A percentile compares a stretch with the other conserved stretches of the same genome.
Evolutionary conservation across 768 basidiomycete genomes (phyloP).

Genomic region (Lactarius pseudohatsudake): DNA sequence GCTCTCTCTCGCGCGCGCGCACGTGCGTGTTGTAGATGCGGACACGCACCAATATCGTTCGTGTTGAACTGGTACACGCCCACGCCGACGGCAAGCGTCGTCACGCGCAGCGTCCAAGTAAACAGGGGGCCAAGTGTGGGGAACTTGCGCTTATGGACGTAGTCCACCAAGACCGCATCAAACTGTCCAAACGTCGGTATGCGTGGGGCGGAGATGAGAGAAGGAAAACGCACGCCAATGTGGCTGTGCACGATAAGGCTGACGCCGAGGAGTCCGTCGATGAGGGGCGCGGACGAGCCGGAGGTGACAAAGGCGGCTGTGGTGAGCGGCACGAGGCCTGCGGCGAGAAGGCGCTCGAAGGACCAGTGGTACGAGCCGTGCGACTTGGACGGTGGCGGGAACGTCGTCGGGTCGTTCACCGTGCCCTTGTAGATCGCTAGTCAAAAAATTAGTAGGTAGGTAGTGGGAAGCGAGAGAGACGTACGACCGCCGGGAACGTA

Average conservation of each 20-base stretch:
- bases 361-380: conserved; percentile 93
- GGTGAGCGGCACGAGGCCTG: conserved; percentile 84
- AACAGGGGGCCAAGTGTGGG: conserved; percentile 67
- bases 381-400: conserved; percentile 74
- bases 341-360: conserved; percentile 91
- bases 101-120: conserved; percentile 75
- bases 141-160: conserved; percentile 92
- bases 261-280: conserved; percentile 88
- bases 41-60: conserved; percentile 84
- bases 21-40: background rate
- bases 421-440: conserved; percentile 86
- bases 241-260: conserved; percentile 93
- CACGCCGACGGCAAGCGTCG: conserved; percentile 79
- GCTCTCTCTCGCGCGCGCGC: too few species aligned
- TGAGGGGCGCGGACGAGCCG: conserved; percentile 71
- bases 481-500: conserved; percentile 74
- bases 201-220: background rate
- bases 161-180: conserved; percentile 78
- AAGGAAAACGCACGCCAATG: conserved; percentile 68
- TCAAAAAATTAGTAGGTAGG: conserved; percentile 1
- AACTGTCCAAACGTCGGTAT: conserved; percentile 48
- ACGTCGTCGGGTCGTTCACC: conserved; percentile 92
- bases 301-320: conserved; percentile 82
- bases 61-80: conserved; percentile 99
- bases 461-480: conserved; percentile 34